Evolutionary conservation across 768 basidiomycete genomes (phyloP).

Genomic region (Russula olivacea): DNA sequence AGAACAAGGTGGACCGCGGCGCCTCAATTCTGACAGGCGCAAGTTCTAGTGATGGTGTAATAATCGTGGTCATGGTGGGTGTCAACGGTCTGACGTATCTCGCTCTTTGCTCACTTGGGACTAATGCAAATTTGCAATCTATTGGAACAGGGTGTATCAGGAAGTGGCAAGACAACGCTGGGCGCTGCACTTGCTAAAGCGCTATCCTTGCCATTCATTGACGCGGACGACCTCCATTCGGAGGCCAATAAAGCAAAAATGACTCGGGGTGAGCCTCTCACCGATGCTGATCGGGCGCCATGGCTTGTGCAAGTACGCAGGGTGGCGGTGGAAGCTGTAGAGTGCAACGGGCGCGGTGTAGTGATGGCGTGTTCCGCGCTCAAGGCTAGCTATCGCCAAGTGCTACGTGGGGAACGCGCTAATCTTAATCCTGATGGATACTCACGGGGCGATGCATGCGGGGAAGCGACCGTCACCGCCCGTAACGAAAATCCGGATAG

Average conservation of each 20-base stretch:
- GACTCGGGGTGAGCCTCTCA: constrained; percentile 66
- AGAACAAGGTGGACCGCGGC: neutral
- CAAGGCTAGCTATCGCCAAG: constrained; percentile 73
- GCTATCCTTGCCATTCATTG: constrained; percentile 70
- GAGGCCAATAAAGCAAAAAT: constrained; percentile 82
- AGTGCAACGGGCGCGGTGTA: constrained; percentile 43
- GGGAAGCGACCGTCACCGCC: neutral
- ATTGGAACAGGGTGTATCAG: constrained; percentile 58
- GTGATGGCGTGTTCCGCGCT: constrained; percentile 85
- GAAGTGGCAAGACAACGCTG: constrained; percentile 68
- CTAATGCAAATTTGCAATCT: neutral
- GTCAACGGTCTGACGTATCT: neutral
- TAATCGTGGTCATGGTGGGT: constrained; percentile 16
- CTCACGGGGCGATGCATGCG: neutral
- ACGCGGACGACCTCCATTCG: constrained; percentile 88
- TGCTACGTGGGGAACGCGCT: constrained; percentile 53
- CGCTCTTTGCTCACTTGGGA: neutral
- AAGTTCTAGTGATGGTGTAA: too few relatives aligned
- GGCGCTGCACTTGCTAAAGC: constrained; percentile 54
- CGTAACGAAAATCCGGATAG: neutral
- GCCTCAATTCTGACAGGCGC: neutral
- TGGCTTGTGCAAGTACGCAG: constrained; percentile 75
- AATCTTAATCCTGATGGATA: neutral
- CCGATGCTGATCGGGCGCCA: constrained; percentile 75
- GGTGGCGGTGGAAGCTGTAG: constrained; percentile 59